Percentiles rank a stretch among this genome's conserved stretches.
phyloP scores from a whole-genome alignment of 2,329 filamentous ascomycete species.

The Aureobasidium zeae region DNA sequence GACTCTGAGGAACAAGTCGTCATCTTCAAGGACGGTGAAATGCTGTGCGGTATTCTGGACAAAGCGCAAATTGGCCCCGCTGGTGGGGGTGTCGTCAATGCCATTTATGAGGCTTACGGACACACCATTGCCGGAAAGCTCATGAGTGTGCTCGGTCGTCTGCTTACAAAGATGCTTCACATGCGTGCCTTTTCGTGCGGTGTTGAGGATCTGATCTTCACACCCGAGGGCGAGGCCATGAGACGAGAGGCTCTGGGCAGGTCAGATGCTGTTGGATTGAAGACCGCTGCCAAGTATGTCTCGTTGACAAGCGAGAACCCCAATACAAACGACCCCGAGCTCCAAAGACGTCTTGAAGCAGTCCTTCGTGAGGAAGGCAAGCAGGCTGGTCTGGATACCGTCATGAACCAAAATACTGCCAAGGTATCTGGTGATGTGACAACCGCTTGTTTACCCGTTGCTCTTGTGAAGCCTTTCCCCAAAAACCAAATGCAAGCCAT shows the following conservation, averaged over 20 bases:
- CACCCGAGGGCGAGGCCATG: conserved; percentile 62
- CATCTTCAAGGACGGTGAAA: conserved; percentile 74
- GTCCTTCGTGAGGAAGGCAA: conserved; percentile 86
- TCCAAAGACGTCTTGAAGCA: conserved; percentile 72
- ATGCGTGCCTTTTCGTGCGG: conserved; percentile 96
- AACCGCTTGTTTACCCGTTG: conserved; percentile 65
- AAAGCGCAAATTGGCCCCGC: conserved; percentile 90
- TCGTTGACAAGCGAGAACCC: conserved; percentile 60
- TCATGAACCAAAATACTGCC: conserved; percentile 65
- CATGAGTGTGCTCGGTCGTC: conserved; percentile 77
- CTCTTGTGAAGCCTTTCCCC: conserved; percentile 84
- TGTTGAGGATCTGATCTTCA: conserved; percentile 89
- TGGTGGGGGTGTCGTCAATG: conserved; percentile 78
- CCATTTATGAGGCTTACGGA: conserved; percentile 88
- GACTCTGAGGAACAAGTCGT: conserved; percentile 69
- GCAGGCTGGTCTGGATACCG: conserved; percentile 77
- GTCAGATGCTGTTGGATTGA: conserved; percentile 60
- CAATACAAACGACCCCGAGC: conserved; percentile 56
- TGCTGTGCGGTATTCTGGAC: conserved; percentile 85
- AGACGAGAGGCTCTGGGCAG: conserved; percentile 60
- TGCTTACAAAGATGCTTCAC: conserved; percentile 81
- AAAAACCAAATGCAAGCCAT: conserved; percentile 99
- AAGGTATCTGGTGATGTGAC: conserved; percentile 72
- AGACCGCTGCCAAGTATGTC: conserved; percentile 81
- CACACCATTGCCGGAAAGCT: conserved; percentile 77